Percentiles rank a stretch among this genome's conserved stretches.
Evolutionary conservation across 2,329 filamentous ascomycete species (phyloP).

Genomic region (Colletotrichum sp.): DNA sequence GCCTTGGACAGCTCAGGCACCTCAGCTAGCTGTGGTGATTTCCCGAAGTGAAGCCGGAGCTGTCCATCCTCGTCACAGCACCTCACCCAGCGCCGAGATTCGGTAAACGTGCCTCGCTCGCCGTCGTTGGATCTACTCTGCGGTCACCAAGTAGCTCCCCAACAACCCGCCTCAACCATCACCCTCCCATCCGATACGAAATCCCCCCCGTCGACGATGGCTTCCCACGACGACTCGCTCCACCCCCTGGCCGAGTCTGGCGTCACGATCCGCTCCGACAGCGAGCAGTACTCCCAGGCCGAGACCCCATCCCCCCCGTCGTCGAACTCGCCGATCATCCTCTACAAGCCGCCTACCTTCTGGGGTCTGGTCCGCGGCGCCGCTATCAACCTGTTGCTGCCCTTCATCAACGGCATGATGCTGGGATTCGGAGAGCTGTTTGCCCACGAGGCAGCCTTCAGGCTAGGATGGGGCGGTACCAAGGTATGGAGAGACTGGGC

Average conservation of each 20-base stretch:
- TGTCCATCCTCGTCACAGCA: not conserved
- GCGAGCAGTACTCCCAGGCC: slow-evolving; percentile 77
- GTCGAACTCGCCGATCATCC: slow-evolving; percentile 72
- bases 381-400: slow-evolving; percentile 93
- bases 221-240: slow-evolving; percentile 47
- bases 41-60: slow-evolving; percentile 19
- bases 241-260: slow-evolving; percentile 70
- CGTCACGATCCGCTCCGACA: slow-evolving; percentile 81
- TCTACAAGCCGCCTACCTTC: slow-evolving; percentile 88
- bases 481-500: slow-evolving; percentile 67
- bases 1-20: not conserved
- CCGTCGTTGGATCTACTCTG: not conserved
- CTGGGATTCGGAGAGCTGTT: slow-evolving; percentile 96
- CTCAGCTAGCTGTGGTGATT: slow-evolving; percentile 2
- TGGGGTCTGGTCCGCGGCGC: slow-evolving; percentile 87
- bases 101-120: slow-evolving; percentile 1
- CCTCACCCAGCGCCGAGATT: slow-evolving; percentile 1
- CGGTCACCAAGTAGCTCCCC: not conserved
- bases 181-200: not conserved
- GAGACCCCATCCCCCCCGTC: slow-evolving; percentile 67
- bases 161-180: not conserved
- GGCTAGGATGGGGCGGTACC: slow-evolving; percentile 91
- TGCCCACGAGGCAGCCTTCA: slow-evolving; percentile 92
- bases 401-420: slow-evolving; percentile 98
- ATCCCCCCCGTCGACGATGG: slow-evolving; percentile 46